Conservation (phyloP, 768 basidiomycete species). For the Mycena vitilis region DNA sequence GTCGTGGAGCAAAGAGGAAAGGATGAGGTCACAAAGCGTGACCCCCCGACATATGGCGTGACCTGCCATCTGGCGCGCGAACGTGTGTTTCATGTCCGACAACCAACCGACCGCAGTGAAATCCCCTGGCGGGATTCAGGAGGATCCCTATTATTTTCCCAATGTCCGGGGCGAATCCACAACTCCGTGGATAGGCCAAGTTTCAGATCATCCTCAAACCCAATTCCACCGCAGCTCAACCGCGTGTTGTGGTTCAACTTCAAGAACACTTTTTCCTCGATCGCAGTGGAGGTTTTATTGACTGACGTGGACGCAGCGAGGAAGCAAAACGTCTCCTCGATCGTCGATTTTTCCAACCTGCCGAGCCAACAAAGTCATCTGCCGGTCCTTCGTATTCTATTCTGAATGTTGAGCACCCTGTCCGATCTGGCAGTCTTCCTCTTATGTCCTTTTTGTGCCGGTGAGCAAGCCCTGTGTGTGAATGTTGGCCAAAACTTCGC, state of each 20-base stretch:
- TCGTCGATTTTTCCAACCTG: constrained; percentile 1
- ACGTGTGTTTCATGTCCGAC: constrained; percentile 17
- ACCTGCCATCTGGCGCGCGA: background rate
- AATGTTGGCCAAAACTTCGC: background rate
- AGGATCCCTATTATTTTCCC: background rate
- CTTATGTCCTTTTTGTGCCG: constrained; percentile 12
- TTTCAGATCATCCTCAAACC: constrained; percentile 17
- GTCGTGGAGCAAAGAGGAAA: constrained; percentile 37
- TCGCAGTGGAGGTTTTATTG: constrained; percentile 22
- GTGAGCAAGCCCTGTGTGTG: background rate
- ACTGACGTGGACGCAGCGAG: constrained; percentile 28
- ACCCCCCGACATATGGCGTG: constrained; percentile 15
- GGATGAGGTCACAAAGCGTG: constrained; percentile 30
- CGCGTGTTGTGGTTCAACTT: constrained; percentile 20
- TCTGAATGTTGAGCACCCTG: background rate
- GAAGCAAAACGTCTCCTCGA: constrained; percentile 12
- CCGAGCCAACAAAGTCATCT: constrained; percentile 28
- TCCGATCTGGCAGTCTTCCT: constrained; percentile 34
- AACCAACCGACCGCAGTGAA: background rate
- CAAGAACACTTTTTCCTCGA: constrained; percentile 10
- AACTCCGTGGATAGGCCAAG: constrained; percentile 18
- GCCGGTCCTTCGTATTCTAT: constrained; percentile 10
- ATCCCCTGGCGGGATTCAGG: constrained; percentile 14
- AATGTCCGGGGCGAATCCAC: background rate
- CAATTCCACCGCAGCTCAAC: constrained; percentile 16